phyloP scores from a whole-genome alignment of 2,329 filamentous ascomycete species.

The Ascochyta rabiei region DNA sequence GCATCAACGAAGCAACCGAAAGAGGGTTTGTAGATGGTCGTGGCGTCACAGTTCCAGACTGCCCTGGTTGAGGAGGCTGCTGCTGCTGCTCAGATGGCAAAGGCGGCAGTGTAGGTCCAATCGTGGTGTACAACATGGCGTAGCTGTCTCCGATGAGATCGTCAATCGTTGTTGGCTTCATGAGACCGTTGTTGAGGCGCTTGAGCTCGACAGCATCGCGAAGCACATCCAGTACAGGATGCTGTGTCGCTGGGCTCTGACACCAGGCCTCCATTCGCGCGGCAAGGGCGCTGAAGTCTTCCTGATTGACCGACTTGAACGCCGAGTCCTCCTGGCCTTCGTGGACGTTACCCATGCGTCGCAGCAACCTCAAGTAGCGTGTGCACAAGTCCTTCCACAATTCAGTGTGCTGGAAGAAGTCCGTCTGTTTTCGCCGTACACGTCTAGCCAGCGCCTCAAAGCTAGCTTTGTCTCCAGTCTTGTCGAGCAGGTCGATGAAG shows the following conservation, averaged over 20 bases:
- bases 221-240: slow-evolving; percentile 65
- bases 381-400: slow-evolving; percentile 67
- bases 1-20: slow-evolving; percentile 41
- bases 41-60: neutral
- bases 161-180: slow-evolving; percentile 85
- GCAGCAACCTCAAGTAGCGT: slow-evolving; percentile 64
- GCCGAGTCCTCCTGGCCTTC: slow-evolving; percentile 68
- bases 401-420: slow-evolving; percentile 68
- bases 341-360: slow-evolving; percentile 61
- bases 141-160: slow-evolving; percentile 94
- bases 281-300: slow-evolving; percentile 67
- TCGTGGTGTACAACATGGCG: slow-evolving; percentile 72
- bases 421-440: slow-evolving; percentile 79
- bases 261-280: slow-evolving; percentile 66
- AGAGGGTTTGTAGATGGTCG: slow-evolving; percentile 27
- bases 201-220: slow-evolving; percentile 72
- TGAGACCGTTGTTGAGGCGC: slow-evolving; percentile 82
- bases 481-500: slow-evolving; percentile 75
- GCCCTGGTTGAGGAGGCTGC: slow-evolving; percentile 19
- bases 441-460: slow-evolving; percentile 80
- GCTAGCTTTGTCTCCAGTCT: slow-evolving; percentile 75
- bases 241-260: slow-evolving; percentile 55
- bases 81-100: slow-evolving; percentile 52
- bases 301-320: slow-evolving; percentile 68
- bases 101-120: slow-evolving; percentile 64